A percentile compares a stretch with the other conserved stretches of the same genome.
These are phyloP conservation scores for Tolypocladium tropicale DNA, from an alignment of 2,329 filamentous ascomycete genomes.

Conservation along the genomic window DNA sequence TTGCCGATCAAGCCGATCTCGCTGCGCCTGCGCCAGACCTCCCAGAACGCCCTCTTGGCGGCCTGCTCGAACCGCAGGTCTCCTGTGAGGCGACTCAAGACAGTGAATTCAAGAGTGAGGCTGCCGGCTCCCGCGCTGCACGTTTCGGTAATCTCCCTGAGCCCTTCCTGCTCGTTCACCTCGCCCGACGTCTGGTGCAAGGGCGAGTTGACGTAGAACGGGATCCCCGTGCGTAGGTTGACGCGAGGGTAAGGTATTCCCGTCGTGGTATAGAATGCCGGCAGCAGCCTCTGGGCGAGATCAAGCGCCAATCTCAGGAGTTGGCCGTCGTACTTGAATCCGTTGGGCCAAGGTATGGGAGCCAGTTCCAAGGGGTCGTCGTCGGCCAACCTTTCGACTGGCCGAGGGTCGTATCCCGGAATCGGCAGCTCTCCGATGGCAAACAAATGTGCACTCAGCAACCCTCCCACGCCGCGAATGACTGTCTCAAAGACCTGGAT, in stretches of 20 bases:
- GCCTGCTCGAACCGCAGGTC: constrained; percentile 81
- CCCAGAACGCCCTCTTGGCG: constrained; percentile 91
- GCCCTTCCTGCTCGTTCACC: constrained; percentile 24
- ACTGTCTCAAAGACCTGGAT: constrained; percentile 98
- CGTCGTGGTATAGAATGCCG: constrained; percentile 84
- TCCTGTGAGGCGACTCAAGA: constrained; percentile 77
- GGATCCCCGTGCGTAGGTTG: constrained; percentile 81
- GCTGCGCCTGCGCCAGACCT: constrained; percentile 85
- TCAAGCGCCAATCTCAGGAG: constrained; percentile 82
- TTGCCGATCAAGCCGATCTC: constrained; percentile 80
- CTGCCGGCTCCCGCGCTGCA: constrained; percentile 97
- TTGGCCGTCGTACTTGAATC: constrained; percentile 80
- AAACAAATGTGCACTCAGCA: constrained; percentile 89
- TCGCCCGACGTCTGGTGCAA: constrained; percentile 46
- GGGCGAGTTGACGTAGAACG: constrained; percentile 83
- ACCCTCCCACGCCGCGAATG: constrained; percentile 81
- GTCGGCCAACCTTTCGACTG: constrained; percentile 10
- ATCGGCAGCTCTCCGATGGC: constrained; percentile 87
- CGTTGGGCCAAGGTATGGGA: constrained; percentile 62
- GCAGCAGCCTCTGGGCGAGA: constrained; percentile 71
- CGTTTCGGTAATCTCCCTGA: constrained; percentile 77
- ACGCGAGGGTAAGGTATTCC: constrained; percentile 92
- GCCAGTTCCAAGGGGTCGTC: constrained; percentile 35
- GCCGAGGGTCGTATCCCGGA: constrained; percentile 55
- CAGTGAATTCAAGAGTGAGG: constrained; percentile 85